phyloP scores from a whole-genome alignment of 1,284 basidiomycete species.

The Inonotus hispidus region DNA sequence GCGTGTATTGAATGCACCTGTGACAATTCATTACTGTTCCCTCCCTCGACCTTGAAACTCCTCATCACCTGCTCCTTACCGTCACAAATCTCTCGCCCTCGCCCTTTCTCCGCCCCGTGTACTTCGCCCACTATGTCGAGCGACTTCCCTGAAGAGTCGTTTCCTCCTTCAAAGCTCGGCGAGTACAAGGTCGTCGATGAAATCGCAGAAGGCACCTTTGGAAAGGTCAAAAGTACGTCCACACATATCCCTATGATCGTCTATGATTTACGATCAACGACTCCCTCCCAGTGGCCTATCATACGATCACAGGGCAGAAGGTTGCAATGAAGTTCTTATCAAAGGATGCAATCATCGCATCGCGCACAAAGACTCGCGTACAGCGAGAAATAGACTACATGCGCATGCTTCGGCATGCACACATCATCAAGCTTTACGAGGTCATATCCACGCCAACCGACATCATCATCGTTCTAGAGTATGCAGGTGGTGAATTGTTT shows the following conservation, averaged over 20 bases:
- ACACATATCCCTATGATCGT: slow-evolving; percentile 14
- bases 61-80: not conserved
- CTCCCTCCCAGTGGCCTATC: slow-evolving; percentile 71
- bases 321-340: slow-evolving; percentile 99
- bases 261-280: slow-evolving; percentile 9
- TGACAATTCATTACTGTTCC: not conserved
- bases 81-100: slow-evolving; percentile 7
- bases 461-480: slow-evolving; percentile 96
- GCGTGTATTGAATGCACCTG: not conserved
- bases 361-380: slow-evolving; percentile 89
- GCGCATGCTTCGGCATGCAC: slow-evolving; percentile 85
- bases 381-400: slow-evolving; percentile 96
- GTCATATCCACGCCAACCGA: slow-evolving; percentile 91
- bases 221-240: slow-evolving; percentile 93
- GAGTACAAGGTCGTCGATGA: slow-evolving; percentile 73
- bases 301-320: slow-evolving; percentile 90
- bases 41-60: not conserved
- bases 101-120: not conserved
- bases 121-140: slow-evolving; percentile 11
- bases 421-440: slow-evolving; percentile 98
- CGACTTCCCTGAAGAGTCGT: slow-evolving; percentile 3
- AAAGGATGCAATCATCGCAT: slow-evolving; percentile 87
- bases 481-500: slow-evolving; percentile 89
- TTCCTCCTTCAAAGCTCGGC: slow-evolving; percentile 62
- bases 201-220: slow-evolving; percentile 90